Base-by-base conservation (phyloP, 1,139 yeast genomes). In the Pichia sp. region DNA sequence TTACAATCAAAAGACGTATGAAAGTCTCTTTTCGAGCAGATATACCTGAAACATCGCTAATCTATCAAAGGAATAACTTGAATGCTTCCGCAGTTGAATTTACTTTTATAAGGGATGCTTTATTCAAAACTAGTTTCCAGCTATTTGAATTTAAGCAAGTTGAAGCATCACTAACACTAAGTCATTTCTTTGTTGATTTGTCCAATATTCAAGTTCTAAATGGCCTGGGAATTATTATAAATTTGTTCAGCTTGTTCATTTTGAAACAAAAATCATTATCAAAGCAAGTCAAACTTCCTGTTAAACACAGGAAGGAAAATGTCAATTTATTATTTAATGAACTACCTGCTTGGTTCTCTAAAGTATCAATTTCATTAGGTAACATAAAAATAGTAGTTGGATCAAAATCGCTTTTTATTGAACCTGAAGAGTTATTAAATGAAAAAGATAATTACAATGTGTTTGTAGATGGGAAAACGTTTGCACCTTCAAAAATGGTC, bases 391-490 rank as follows among this genome's bases (percentile, higher is more conserved):
- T 78, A 0, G 52, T 61, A 9, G 43, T 79, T 8, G 87, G 86
- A 0, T 70, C 85, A 0, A 66, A 85, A 38, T 80, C 87, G 0
- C 70, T 80, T 0, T 65, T 80, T 39, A 68, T 80, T 48, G 77
- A 72, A 4, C 28, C 30, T 26, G 30, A 42, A 4, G 44, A 46
- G 4, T 19, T 47, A 2, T 6, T 45, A 2, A 31, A 35, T 22
- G 49, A 44, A 28, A 11, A 24, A 8, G 25, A 36, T 25, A 21
- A 49, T 26, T 34, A 50, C 20, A 52, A 56, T 4, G 24, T 49
- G 3, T 47, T 47, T 6, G 22, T 38, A 10, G 42, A 38, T 27
- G 29, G 21, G 8, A 31, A 38, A 18, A 18, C 24, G 4, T 21
- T 21, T n/a, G 16, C 46, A 2, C 46, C 51, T 2, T 46, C 49